Evolutionary conservation across 805 yeast species (phyloP).

Genomic region (Candida caryicola): DNA sequence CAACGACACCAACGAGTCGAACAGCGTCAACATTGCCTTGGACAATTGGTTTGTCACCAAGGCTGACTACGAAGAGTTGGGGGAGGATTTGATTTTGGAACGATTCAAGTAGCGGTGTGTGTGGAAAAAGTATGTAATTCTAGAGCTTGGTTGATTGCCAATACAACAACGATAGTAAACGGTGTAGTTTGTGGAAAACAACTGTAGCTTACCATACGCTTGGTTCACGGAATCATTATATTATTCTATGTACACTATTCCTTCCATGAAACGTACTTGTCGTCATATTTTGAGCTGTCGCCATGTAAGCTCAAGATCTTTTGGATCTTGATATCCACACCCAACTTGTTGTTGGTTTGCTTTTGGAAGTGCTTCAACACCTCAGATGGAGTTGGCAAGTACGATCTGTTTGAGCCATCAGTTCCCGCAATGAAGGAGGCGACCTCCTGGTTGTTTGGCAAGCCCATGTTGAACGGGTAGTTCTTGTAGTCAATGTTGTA

Average conservation of each 20-base stretch:
- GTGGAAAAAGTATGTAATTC: not conserved
- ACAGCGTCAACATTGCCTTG: conserved; percentile 34
- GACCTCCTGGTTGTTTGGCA: conserved; percentile 71
- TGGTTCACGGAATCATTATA: too few relatives aligned
- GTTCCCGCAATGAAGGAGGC: conserved; percentile 66
- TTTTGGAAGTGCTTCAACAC: conserved; percentile 60
- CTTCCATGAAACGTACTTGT: conserved; percentile 43
- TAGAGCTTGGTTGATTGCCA: too few relatives aligned
- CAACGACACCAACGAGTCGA: conserved; percentile 36
- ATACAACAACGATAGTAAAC: too few relatives aligned
- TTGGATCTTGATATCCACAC: conserved; percentile 59
- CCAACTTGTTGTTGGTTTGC: conserved; percentile 51
- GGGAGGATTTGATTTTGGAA: conserved; percentile 41
- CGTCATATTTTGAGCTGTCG: conserved; percentile 36
- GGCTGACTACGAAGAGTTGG: conserved; percentile 64
- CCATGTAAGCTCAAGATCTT: conserved; percentile 59
- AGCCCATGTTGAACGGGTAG: conserved; percentile 69
- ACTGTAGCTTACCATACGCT: too few relatives aligned
- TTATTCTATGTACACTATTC: conserved; percentile 17
- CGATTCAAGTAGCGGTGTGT: conserved; percentile 27
- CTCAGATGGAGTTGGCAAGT: conserved; percentile 66
- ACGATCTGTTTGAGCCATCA: conserved; percentile 61
- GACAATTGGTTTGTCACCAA: conserved; percentile 57
- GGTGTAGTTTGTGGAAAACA: too few relatives aligned
- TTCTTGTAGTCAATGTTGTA: conserved; percentile 38